Evolutionary conservation across 306 rosid genomes (phyloP), one percentile per base, ranked within the genome.

Genomic region (Fragaria nilgerrensis): DNA sequence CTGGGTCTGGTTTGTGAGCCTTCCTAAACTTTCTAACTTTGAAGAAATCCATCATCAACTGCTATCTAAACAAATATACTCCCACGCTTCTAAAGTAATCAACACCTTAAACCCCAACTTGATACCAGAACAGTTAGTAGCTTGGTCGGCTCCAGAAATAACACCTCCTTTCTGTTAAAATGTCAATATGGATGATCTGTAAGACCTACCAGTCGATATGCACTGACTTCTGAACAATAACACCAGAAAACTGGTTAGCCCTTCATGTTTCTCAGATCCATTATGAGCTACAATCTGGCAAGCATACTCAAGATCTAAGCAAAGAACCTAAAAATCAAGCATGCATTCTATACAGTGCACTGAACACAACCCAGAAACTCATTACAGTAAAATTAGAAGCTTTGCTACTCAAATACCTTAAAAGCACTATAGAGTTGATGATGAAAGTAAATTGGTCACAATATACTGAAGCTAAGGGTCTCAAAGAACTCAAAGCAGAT

Each of bases 21-120:
- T 90, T 91, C 47, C 87, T 89, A 72, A 87, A 89, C 84, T 88
- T 93, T 61, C 73, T 91, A 63, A 89, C 86, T 78, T 86, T 91
- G 80, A 91, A 87, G 86, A 93, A 85, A 73, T 91, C 90, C 97
- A 93, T 91, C 41, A 50, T 37, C 74, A 48, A 76, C 78, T 44
- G 12, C 25, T 69, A 17, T 2, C 36, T 22, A 3, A 75, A 37
- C 15, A 68, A 15, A 45, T 67, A 45, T 16, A 50, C 67, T 66
- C n/a, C 39, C 77, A 22, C 16, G 3, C 63, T 29, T 62, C 63
- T 77, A n/a, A 49, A 49, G 55, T 49, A 70, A 75, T 77, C 73
- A 75, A 77, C 84, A 79, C 70, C 36, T 50, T n/a, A 56, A 36
- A 44, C 27, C 78, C 81, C 75, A 53, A 65, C 78, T 63, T 69